These are phyloP conservation scores for Cyberlindnera bimundalis DNA, from an alignment of 805 yeast species.

Conservation along the genomic window DNA sequence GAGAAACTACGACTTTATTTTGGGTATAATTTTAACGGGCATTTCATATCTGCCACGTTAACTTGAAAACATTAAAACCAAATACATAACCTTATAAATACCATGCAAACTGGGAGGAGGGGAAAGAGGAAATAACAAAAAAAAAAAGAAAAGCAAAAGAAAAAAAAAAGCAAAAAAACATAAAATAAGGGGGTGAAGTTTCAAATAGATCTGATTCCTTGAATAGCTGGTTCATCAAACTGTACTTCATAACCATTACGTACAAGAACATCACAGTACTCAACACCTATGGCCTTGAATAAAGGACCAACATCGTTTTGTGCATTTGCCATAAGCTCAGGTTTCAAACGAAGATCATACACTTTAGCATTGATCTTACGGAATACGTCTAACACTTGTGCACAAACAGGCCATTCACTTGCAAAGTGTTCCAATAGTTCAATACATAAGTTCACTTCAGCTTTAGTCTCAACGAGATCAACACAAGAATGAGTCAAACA, in stretches of 20 bases:
- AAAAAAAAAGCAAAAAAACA: not conserved
- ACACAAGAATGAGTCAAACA: slow-evolving; percentile 46
- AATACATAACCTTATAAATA: not conserved
- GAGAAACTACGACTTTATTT: no score
- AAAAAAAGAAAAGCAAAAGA: not conserved
- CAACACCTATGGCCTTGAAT: slow-evolving; percentile 41
- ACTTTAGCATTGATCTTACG: slow-evolving; percentile 35
- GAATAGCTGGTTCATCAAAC: slow-evolving; percentile 17
- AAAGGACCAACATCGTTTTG: not conserved
- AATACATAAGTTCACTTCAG: slow-evolving; percentile 43
- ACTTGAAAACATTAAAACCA: not conserved
- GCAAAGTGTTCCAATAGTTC: slow-evolving; percentile 46
- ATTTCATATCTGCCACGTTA: not conserved
- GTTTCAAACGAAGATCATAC: slow-evolving; percentile 30
- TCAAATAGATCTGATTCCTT: slow-evolving; percentile 7
- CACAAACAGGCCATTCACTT: slow-evolving; percentile 45
- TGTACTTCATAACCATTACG: slow-evolving; percentile 41
- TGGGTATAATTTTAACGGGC: not conserved
- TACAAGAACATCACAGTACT: slow-evolving; percentile 43
- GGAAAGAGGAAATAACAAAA: not conserved
- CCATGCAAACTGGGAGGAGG: no score
- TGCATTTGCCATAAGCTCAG: slow-evolving; percentile 1
- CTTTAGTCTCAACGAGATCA: slow-evolving; percentile 42
- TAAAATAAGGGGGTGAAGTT: no score
- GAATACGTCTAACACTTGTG: slow-evolving; percentile 41